These are phyloP conservation scores for Vigna trinervia DNA, from an alignment of 306 rosid genomes.

Conservation along the genomic window DNA sequence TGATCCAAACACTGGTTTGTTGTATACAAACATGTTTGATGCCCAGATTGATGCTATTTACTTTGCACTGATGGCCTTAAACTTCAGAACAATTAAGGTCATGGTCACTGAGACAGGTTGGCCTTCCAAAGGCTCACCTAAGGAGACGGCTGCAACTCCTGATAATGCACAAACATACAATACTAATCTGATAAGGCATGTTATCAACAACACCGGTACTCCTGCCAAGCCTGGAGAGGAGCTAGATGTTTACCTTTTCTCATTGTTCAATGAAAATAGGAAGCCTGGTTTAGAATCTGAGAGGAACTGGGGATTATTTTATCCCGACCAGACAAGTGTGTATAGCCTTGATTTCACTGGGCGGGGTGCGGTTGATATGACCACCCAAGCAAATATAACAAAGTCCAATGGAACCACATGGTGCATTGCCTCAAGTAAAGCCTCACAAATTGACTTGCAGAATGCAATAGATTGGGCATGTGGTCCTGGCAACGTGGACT, in stretches of 20 bases:
- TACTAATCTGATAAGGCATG: slow-evolving; percentile 60
- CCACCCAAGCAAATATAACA: slow-evolving; percentile 62
- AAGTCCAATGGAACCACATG: slow-evolving; percentile 73
- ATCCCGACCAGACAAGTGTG: slow-evolving; percentile 95
- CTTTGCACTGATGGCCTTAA: slow-evolving; percentile 86
- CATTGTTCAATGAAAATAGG: slow-evolving; percentile 82
- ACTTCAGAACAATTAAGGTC: slow-evolving; percentile 84
- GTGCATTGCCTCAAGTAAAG: slow-evolving; percentile 94
- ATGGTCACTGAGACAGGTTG: slow-evolving; percentile 99
- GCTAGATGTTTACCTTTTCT: slow-evolving; percentile 56
- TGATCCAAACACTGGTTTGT: slow-evolving; percentile 95
- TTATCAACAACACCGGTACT: slow-evolving; percentile 57
- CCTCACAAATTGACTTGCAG: slow-evolving; percentile 83
- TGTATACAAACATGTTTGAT: slow-evolving; percentile 94
- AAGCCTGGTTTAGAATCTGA: slow-evolving; percentile 96
- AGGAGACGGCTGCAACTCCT: slow-evolving; percentile 84
- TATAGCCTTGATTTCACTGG: slow-evolving; percentile 92
- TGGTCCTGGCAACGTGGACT: slow-evolving; percentile 95
- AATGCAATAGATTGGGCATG: slow-evolving; percentile 98
- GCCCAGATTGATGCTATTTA: slow-evolving; percentile 97
- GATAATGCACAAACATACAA: slow-evolving; percentile 81
- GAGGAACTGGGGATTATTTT: slow-evolving; percentile 97
- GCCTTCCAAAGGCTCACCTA: slow-evolving; percentile 97
- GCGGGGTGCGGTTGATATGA: slow-evolving; percentile 71
- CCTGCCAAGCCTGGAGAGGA: slow-evolving; percentile 60